Evolutionary conservation across 2,329 filamentous ascomycete genomes (phyloP).

Genomic region (Shiraia bambusicola): DNA sequence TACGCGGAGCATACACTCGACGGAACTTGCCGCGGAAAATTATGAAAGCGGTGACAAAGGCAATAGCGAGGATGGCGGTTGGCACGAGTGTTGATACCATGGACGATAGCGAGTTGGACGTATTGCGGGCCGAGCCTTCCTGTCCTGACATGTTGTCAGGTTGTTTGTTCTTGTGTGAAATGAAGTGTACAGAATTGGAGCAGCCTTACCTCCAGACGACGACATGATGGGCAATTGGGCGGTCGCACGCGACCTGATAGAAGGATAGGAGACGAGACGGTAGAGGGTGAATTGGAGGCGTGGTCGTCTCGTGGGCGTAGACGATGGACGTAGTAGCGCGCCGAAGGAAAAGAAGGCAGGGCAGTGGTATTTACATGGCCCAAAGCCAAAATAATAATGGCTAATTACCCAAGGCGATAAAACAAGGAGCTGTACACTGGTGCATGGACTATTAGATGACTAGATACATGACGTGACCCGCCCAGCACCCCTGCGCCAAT

Average conservation of each 20-base stretch:
- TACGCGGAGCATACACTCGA: slow-evolving; percentile 49
- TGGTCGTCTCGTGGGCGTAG: too few relatives aligned
- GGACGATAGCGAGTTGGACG: slow-evolving; percentile 52
- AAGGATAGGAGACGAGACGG: slow-evolving; percentile 1
- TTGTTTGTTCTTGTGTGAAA: background rate
- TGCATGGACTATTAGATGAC: too few relatives aligned
- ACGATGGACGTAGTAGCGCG: too few relatives aligned
- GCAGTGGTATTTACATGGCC: too few relatives aligned
- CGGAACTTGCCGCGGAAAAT: slow-evolving; percentile 47
- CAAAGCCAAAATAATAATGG: too few relatives aligned
- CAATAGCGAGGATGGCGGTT: slow-evolving; percentile 27
- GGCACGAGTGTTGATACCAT: slow-evolving; percentile 40
- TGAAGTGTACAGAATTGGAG: background rate
- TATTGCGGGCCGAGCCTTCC: slow-evolving; percentile 21
- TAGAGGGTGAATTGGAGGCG: background rate
- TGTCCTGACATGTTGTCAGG: slow-evolving; percentile 19
- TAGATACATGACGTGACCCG: too few relatives aligned
- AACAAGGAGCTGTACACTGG: too few relatives aligned
- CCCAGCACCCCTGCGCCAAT: too few relatives aligned
- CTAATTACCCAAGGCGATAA: too few relatives aligned
- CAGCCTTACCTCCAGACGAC: slow-evolving; percentile 15
- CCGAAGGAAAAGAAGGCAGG: too few relatives aligned
- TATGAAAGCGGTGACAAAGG: slow-evolving; percentile 44
- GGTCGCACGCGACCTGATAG: slow-evolving; percentile 9
- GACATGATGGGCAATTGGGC: slow-evolving; percentile 24